Conservation (phyloP, 1,284 basidiomycete species). For the Leccinum proximum region DNA sequence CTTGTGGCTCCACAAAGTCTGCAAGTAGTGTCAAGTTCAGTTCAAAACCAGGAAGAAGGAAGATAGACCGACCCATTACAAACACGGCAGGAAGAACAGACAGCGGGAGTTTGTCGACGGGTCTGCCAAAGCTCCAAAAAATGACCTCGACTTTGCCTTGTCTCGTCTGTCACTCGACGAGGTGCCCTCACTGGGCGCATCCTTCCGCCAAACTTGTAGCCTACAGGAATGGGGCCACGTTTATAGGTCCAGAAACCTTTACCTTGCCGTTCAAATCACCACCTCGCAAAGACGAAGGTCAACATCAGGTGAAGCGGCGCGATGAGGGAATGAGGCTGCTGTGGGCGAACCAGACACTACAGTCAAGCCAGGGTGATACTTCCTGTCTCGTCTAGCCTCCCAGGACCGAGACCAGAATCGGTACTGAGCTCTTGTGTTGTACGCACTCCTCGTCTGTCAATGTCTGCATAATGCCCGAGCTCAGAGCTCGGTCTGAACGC, state of each 20-base stretch:
- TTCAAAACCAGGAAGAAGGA: constrained; percentile 5
- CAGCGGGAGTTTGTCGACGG: constrained; percentile 41
- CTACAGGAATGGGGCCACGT: constrained; percentile 82
- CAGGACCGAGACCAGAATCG: constrained; percentile 48
- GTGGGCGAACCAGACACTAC: constrained; percentile 45
- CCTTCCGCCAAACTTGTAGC: constrained; percentile 86
- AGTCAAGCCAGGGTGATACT: constrained; percentile 52
- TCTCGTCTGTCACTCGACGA: constrained; percentile 65
- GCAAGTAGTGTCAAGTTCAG: constrained; percentile 11
- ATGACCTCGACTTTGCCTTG: constrained; percentile 83
- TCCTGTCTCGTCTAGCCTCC: constrained; percentile 45
- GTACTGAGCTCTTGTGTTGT: constrained; percentile 42
- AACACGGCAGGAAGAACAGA: constrained; percentile 78
- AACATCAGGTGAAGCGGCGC: constrained; percentile 59
- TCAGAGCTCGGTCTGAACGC: constrained; percentile 67
- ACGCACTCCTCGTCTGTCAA: constrained; percentile 34
- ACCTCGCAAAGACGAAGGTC: constrained; percentile 30
- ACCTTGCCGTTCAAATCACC: constrained; percentile 51
- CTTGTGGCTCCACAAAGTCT: constrained; percentile 89
- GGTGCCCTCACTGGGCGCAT: constrained; percentile 45
- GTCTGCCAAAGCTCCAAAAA: constrained; percentile 83
- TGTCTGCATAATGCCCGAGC: constrained; percentile 73
- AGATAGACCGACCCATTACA: constrained; percentile 75
- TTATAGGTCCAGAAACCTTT: constrained; percentile 90
- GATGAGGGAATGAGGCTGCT: constrained; percentile 41